Conservation (phyloP, 139 green algal species). For the Chlamydomonas applanata region DNA sequence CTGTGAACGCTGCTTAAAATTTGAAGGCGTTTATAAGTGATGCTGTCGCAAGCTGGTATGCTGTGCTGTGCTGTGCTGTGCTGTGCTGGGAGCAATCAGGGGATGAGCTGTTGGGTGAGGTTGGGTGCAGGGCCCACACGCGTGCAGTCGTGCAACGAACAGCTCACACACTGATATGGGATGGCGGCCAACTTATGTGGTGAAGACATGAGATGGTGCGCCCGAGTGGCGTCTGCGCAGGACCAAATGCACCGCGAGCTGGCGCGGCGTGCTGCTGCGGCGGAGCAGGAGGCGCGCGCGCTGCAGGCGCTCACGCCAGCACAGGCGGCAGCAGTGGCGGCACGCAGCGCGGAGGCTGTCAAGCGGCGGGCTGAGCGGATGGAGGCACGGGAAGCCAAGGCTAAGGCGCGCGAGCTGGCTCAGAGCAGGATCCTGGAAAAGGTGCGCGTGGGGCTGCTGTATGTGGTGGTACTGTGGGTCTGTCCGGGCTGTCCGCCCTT, state of each 20-base stretch:
- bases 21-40: no score
- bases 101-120: no score
- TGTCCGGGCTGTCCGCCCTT: no score
- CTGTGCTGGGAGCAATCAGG: no score
- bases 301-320: slow-evolving; percentile 14
- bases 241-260: slow-evolving; percentile 20
- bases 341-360: slow-evolving; percentile 19
- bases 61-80: no score
- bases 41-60: no score
- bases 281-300: slow-evolving; percentile 3
- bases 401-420: slow-evolving; percentile 1
- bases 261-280: slow-evolving; percentile 8
- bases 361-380: slow-evolving; percentile 14
- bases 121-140: no score
- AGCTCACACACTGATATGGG: no score
- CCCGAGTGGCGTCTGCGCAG: slow-evolving; percentile 4
- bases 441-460: slow-evolving; percentile 3
- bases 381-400: slow-evolving; percentile 4
- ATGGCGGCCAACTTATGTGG: no score
- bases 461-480: no score
- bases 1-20: no score
- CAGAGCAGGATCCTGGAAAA: slow-evolving; percentile 30
- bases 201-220: background rate
- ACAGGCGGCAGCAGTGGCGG: slow-evolving; percentile 17
- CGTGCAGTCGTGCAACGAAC: no score